Percentiles rank a stretch among this genome's conserved stretches.
Conservation (phyloP, 352 stramenopile species). For the Pseudoperonospora humuli region DNA sequence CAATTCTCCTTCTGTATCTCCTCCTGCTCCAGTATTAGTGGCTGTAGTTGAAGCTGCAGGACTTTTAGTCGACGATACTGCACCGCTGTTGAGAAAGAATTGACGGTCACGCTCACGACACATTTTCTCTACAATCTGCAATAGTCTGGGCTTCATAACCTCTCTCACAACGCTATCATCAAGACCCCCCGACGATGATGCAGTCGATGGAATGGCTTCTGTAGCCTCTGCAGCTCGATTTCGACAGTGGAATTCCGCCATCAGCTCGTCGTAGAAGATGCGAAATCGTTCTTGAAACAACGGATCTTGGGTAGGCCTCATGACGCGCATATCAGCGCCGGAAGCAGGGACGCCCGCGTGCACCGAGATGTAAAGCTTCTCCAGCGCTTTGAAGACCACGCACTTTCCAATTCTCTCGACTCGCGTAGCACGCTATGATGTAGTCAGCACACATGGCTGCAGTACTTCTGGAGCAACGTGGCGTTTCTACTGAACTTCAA, state of each 20-base stretch:
- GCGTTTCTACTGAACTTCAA: no score
- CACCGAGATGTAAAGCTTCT: constrained; percentile 77
- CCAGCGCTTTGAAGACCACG: constrained; percentile 65
- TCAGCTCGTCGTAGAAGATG: constrained; percentile 56
- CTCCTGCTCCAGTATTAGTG: constrained; percentile 4
- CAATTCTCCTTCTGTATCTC: constrained; percentile 3
- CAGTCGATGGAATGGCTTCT: constrained; percentile 4
- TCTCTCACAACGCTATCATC: constrained; percentile 57
- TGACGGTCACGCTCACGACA: constrained; percentile 57
- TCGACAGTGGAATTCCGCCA: constrained; percentile 34
- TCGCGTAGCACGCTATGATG: constrained; percentile 79
- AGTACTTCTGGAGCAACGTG: no score
- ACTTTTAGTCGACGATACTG: constrained; percentile 5
- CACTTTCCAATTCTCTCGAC: constrained; percentile 76
- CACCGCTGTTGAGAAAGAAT: constrained; percentile 5
- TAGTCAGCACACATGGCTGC: constrained; percentile 84
- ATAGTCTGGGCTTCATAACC: constrained; percentile 66
- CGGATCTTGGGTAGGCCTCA: constrained; percentile 32
- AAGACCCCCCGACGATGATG: constrained; percentile 22
- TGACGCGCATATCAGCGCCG: constrained; percentile 6
- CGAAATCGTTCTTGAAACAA: constrained; percentile 41
- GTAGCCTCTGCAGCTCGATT: constrained; percentile 19
- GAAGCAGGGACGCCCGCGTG: constrained; percentile 26
- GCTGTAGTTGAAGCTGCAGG: background rate
- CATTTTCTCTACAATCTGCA: constrained; percentile 70